Conservation (phyloP, 1,139 yeast species). For the Saccharomycopsis phalli region DNA sequence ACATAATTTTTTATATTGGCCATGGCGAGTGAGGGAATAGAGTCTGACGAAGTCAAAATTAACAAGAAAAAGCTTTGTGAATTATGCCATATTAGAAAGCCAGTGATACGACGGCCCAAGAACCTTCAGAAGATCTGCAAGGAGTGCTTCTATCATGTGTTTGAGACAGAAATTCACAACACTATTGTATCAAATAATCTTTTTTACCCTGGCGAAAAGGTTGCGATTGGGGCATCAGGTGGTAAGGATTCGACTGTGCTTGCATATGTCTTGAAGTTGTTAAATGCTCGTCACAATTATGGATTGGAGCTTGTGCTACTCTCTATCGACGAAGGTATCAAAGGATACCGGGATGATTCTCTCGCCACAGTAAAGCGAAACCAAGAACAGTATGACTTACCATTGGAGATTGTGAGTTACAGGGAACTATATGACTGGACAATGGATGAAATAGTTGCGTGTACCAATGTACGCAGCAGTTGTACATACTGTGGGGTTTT, state of each 20-base stretch:
- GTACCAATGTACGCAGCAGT: slow-evolving; percentile 89
- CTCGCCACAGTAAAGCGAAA: slow-evolving; percentile 93
- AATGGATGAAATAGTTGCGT: slow-evolving; percentile 95
- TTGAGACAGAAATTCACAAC: slow-evolving; percentile 92
- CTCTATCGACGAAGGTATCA: slow-evolving; percentile 94
- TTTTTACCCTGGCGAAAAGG: slow-evolving; percentile 71
- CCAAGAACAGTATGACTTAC: slow-evolving; percentile 80
- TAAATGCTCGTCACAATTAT: slow-evolving; percentile 82
- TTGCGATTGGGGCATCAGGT: slow-evolving; percentile 97
- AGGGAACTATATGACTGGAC: slow-evolving; percentile 91
- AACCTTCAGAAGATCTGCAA: slow-evolving; percentile 88
- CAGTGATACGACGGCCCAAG: slow-evolving; percentile 87
- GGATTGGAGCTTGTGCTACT: slow-evolving; percentile 75
- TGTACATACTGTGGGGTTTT: slow-evolving; percentile 98
- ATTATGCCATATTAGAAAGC: slow-evolving; percentile 76
- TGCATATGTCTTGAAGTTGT: slow-evolving; percentile 76
- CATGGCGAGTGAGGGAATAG: background rate
- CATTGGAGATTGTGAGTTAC: slow-evolving; percentile 82
- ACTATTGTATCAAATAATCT: slow-evolving; percentile 67
- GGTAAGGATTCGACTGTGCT: slow-evolving; percentile 97
- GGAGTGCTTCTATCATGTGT: slow-evolving; percentile 78
- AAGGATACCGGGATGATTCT: slow-evolving; percentile 95
- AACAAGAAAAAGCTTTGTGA: slow-evolving; percentile 46
- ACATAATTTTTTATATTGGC: background rate
- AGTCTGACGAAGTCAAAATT: background rate